Evolutionary conservation across 148 eudicot genomes (phyloP), one percentile per base, ranked within the genome.

Genomic region (Heliamphora exappendiculata): DNA sequence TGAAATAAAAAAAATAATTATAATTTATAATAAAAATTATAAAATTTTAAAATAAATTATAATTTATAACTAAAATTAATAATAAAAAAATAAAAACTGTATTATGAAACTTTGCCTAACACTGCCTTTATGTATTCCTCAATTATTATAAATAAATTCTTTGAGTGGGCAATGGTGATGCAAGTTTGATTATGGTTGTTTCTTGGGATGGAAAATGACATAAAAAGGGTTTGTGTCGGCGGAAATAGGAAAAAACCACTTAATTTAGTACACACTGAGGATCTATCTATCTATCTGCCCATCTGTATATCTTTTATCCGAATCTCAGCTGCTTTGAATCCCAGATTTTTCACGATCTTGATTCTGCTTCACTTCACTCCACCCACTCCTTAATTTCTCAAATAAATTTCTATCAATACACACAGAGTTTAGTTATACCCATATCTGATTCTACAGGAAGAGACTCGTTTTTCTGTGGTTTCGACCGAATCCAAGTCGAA

Each of bases 261-360:
- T 12, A 72, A 60, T 73, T 65, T 72, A 64, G 72, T 41, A 29
- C 65, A 51, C 64, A 51, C 70, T 36, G 59, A 53, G 49, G 72
- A 64, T 49, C 47, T 47, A 62, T 64, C 28, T 60, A 41, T 49
- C 16, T 47, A 22, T 65, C 53, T 73, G 53, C 24, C 47, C 34
- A 59, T 78, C 75, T 60, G 60, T 66, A 44, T 55, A 67, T 55
- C 66, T 51, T 5, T 6, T 58, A 69, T 71, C 64, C 13, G 33
- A 65, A 64, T 54, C 73, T 39, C 66, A 41, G 41, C 67, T 29
- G 42, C 51, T 63, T 60, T 51, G 57, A n/a, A 7, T 72, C 10
- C 34, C 14, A 19, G n/a, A n/a, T 26, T 37, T 50, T 60, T n/a
- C 71, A 50, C 8, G 75, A 78, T 78, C 76, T 55, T 31, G 31